Percentiles rank a stretch among this genome's conserved stretches.
Conservation (phyloP, 345 rosid genomes). For the Aquilaria sinensis region DNA sequence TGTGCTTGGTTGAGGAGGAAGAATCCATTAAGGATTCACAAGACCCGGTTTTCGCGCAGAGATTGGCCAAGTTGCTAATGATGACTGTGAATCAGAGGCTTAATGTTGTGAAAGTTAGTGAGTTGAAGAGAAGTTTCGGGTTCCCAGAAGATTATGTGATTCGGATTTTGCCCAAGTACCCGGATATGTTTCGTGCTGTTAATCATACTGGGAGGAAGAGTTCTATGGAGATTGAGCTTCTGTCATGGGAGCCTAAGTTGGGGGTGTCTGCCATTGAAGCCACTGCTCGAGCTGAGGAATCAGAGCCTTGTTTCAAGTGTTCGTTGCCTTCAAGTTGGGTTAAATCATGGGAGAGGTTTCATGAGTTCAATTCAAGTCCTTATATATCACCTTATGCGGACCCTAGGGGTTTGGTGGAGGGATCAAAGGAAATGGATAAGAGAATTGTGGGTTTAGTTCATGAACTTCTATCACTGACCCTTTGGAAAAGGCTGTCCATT, state of each 20-base stretch:
- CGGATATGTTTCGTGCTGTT: slow-evolving; percentile 52
- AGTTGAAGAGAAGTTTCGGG: slow-evolving; percentile 69
- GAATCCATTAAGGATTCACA: slow-evolving; percentile 59
- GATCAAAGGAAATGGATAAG: slow-evolving; percentile 74
- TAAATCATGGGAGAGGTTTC: slow-evolving; percentile 66
- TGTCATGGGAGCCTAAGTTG: slow-evolving; percentile 60
- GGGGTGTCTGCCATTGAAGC: slow-evolving; percentile 76
- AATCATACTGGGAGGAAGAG: slow-evolving; percentile 75
- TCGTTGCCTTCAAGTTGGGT: slow-evolving; percentile 73
- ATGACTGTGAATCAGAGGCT: slow-evolving; percentile 72
- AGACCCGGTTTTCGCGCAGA: slow-evolving; percentile 47
- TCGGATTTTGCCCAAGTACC: slow-evolving; percentile 63
- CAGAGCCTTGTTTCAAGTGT: slow-evolving; percentile 54
- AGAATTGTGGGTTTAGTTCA: slow-evolving; percentile 67
- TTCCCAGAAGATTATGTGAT: slow-evolving; percentile 78
- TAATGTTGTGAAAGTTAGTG: slow-evolving; percentile 62
- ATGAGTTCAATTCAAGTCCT: slow-evolving; percentile 62
- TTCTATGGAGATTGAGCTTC: slow-evolving; percentile 88
- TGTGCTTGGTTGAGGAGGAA: slow-evolving; percentile 74
- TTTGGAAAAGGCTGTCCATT: slow-evolving; percentile 86
- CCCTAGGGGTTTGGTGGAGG: slow-evolving; percentile 34
- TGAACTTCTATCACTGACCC: slow-evolving; percentile 65
- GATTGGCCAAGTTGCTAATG: slow-evolving; percentile 76
- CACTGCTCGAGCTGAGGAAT: slow-evolving; percentile 37
- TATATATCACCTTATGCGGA: slow-evolving; percentile 71